These are phyloP conservation scores for Smallanthus sonchifolius DNA, from an alignment of 129 eudicot species.

Conservation along the genomic window DNA sequence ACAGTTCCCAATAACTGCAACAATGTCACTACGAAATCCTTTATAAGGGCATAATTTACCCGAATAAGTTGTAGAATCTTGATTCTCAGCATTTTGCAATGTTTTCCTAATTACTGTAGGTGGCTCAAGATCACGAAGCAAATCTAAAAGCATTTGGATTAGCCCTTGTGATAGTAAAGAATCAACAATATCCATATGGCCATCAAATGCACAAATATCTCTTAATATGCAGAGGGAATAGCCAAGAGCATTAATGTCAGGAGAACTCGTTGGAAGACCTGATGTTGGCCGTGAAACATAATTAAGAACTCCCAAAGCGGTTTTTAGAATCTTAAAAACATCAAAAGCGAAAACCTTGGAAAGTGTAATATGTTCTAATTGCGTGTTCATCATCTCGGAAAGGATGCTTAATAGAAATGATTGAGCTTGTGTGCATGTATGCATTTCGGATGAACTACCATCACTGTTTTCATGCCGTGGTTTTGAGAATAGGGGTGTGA, in stretches of 20 bases:
- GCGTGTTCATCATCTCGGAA: slow-evolving; percentile 64
- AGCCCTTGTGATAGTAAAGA: slow-evolving; percentile 52
- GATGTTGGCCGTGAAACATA: slow-evolving; percentile 31
- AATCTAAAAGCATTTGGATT: slow-evolving; percentile 46
- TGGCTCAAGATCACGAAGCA: slow-evolving; percentile 69
- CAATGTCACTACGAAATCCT: slow-evolving; percentile 80
- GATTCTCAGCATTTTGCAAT: slow-evolving; percentile 20
- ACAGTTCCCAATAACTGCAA: slow-evolving; percentile 73
- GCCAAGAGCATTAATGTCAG: slow-evolving; percentile 61
- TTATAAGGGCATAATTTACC: slow-evolving; percentile 64
- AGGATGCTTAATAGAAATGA: slow-evolving; percentile 54
- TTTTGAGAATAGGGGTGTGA: slow-evolving; percentile 42
- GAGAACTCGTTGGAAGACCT: slow-evolving; percentile 55
- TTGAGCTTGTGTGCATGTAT: slow-evolving; percentile 47
- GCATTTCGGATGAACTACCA: slow-evolving; percentile 3
- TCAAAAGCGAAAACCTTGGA: slow-evolving; percentile 41
- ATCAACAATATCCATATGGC: slow-evolving; percentile 30
- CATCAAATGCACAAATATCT: slow-evolving; percentile 64
- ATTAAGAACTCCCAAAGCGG: slow-evolving; percentile 36
- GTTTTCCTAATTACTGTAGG: slow-evolving; percentile 64
- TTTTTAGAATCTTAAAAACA: slow-evolving; percentile 42
- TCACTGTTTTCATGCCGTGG: slow-evolving; percentile 17
- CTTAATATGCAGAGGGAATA: slow-evolving; percentile 65
- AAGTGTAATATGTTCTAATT: slow-evolving; percentile 38
- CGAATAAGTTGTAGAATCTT: slow-evolving; percentile 22